Conservation (phyloP, 306 rosid genomes). For the Oxytropis ochrocephala region DNA sequence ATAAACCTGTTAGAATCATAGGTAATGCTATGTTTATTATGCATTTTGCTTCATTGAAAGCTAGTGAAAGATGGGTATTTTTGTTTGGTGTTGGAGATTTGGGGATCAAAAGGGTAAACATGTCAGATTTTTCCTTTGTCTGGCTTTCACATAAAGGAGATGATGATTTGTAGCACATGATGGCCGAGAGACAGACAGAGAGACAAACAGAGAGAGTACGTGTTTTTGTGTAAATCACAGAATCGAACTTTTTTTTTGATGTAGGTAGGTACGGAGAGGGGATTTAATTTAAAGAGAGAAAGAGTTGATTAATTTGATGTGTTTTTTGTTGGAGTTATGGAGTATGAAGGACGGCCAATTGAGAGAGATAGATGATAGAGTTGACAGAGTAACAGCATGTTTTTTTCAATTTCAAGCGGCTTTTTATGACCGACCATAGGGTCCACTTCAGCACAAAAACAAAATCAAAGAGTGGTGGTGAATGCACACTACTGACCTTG, state of each 20-base stretch:
- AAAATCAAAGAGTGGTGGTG: background rate
- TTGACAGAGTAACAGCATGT: slow-evolving; percentile 3
- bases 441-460: background rate
- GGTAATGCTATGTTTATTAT: slow-evolving; percentile 54
- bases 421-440: slow-evolving; percentile 44
- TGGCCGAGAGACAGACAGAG: background rate
- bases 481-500: background rate
- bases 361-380: background rate
- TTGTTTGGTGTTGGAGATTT: slow-evolving; percentile 31
- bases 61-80: slow-evolving; percentile 20
- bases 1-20: slow-evolving; percentile 62
- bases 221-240: background rate
- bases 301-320: background rate
- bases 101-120: slow-evolving; percentile 34
- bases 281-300: slow-evolving; percentile 28
- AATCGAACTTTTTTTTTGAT: background rate
- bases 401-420: slow-evolving; percentile 28
- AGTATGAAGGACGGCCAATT: slow-evolving; percentile 27
- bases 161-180: slow-evolving; percentile 35
- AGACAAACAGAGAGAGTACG: background rate
- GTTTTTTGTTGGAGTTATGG: background rate
- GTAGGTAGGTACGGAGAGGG: background rate
- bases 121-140: slow-evolving; percentile 27
- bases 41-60: slow-evolving; percentile 40
- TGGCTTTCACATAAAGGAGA: slow-evolving; percentile 14